phyloP scores from a whole-genome alignment of 176 grass and related monocot species.

The Raddia guianensis region DNA sequence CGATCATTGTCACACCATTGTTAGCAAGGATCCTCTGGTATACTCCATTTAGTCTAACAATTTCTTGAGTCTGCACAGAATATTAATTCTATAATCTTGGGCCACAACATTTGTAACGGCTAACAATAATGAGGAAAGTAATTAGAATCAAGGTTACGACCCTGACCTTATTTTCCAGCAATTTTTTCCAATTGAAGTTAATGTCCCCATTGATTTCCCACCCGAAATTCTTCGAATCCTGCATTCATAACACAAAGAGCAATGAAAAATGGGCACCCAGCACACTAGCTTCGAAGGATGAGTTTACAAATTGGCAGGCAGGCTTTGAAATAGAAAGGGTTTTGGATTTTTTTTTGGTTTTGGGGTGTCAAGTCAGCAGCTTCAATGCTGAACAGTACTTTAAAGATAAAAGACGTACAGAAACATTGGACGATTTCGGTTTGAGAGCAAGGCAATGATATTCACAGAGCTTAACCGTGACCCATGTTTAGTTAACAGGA shows the following conservation, averaged over 20 bases:
- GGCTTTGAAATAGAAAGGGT: not conserved
- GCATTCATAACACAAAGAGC: not conserved
- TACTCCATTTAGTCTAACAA: conserved; percentile 78
- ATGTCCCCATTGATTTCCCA: conserved; percentile 87
- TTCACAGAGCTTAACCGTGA: not conserved
- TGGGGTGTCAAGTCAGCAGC: not conserved
- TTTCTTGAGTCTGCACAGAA: conserved; percentile 74
- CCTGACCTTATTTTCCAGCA: conserved; percentile 88
- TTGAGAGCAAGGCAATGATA: not conserved
- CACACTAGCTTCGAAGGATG: not conserved
- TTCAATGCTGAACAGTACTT: not conserved
- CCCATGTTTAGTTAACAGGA: not conserved
- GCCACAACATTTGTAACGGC: not conserved
- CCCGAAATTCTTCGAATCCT: conserved; percentile 86
- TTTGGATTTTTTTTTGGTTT: no score
- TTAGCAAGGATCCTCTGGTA: conserved; percentile 70
- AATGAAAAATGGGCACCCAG: not conserved
- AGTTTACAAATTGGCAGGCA: not conserved
- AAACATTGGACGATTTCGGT: not conserved
- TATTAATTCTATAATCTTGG: not conserved
- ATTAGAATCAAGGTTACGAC: not conserved
- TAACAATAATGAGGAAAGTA: not conserved
- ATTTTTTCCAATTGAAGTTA: conserved; percentile 87
- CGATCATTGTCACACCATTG: conserved; percentile 79
- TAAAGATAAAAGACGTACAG: not conserved